Evolutionary conservation across 352 stramenopile species (phyloP), one percentile per base, ranked within the genome.

Genomic region (Peronospora belbahrii): DNA sequence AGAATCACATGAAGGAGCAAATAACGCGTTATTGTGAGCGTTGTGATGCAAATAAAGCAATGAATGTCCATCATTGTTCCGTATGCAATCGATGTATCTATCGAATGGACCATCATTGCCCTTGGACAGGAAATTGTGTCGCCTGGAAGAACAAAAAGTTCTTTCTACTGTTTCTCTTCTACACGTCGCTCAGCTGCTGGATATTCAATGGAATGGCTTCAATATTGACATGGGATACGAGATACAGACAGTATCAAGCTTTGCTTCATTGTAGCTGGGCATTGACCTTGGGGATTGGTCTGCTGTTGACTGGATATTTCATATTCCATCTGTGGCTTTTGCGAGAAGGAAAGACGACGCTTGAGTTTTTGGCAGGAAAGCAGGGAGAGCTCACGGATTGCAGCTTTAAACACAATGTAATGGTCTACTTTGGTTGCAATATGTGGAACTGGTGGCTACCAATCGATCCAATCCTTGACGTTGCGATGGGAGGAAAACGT

Each of bases 101-200:
- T 23, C 67, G 74, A n/a, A 86, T 94, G 77, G 76, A 94, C 47
- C 80, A 94, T 44, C 82, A 91, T 47, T 91, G 80, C 37, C 79
- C 82, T 42, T 94, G 79, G 82, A 88, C 70, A 3, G 77, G 64
- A 55, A 94, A 91, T 50, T 94, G 82, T 59, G 74, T 94, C n/a
- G 82, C 70, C 5, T 84, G 63, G 63, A 72, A 60, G 57, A 94
- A 88, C 61, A 89, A 94, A 46, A 91, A 88, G 62, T 75, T 65
- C 59, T 90, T 90, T 42, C 25, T 90, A 49, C 73, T 90, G 32
- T 90, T 90, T 47, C 51, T 90, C 14, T 10, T 84, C 0, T 90
- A 91, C 64, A 85, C 82, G 43, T 66, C 77, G 3, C 23, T 79
- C 17, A 84, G 76, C 43, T 86, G 73, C 27, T 52, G 85, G 30